Evolutionary conservation across 176 grass and related monocot genomes (phyloP), one percentile per base, ranked within the genome.

Genomic region (Aegilops longissima): DNA sequence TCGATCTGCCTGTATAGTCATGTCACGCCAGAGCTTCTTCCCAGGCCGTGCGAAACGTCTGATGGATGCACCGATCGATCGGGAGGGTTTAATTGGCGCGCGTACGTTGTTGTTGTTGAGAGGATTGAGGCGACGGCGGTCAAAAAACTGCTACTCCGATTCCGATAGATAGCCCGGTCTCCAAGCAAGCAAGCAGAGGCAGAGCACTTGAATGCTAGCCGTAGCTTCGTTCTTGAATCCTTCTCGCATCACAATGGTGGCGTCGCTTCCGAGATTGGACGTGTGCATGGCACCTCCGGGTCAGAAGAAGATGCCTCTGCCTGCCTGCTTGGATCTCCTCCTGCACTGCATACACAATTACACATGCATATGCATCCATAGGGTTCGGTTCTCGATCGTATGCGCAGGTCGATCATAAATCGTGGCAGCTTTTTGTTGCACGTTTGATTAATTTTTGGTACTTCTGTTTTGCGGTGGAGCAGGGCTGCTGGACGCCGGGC

Each of bases 31-130:
- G 18, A 59, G 67, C 78, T 76, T 76, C 68, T 68, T 76, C 18
- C 42, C 17, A 9, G 81, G 17, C 34, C 2, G 5, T 21, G 51
- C 51, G 6, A 40, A 40, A 68, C 67, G 18, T 21, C 6, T 21
- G 56, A 59, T 21, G 66, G 42, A 66, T 61, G 21, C 30, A 67
- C 12, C 10, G 52, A 61, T 18, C 30, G 5, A 31, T 34, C 12
- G 3, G 30, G 35, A 18, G 33, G 24, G 56, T 59, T 81, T 18
- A 71, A 70, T 88, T 78, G 88, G 79, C 80, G 87, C 78, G 76
- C 81, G 85, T 92, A 88, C 90, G 86, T 90, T 66, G 47, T 73
- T 82, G 86, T 90, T 66, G 47, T 73, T 82, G 86, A 93, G 84
- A 89, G 74, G 83, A 93, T 79, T 61, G 88, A 82, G 21, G 40